Base-by-base conservation (phyloP, 768 basidiomycete genomes). In the Royoungia palumana region DNA sequence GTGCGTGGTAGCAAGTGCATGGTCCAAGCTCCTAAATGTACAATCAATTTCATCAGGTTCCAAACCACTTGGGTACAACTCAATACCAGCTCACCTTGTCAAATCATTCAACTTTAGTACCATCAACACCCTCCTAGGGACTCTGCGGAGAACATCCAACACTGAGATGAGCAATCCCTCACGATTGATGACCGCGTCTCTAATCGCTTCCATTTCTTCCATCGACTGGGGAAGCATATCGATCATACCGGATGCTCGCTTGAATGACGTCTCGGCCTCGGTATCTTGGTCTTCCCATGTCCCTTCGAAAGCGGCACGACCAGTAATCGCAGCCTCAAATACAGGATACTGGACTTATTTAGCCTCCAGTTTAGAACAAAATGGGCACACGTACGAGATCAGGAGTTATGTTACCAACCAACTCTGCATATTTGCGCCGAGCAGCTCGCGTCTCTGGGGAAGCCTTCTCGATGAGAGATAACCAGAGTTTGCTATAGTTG, bases 291-390 rank as follows among this genome's bases (percentile, higher is more conserved):
- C 65, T 16, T 75, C 73, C 73, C 76, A 79, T 6, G 79, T 73
- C 27, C 83, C 85, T 61, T 83, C 79, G 46, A 95, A 67, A 2
- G 81, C 82, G 16, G 89, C 83, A 35, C 93, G 80, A 5, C 83
- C 82, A 56, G 94, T 97, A 38, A 98, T 84, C 13, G 94, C 94
- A 19, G 92, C 90, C 67, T 97, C 93, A 53, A 98, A 94, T 11
- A 96, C 79, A 9, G 93, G 89, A 64, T 96, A 98, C 88, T 94
- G 60, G 0, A 45, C 19, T 40, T 44, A 25, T 41, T 47, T 20
- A 49, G 37, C 42, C 35, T 55, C n/a, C 35, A 42, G 17, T n/a
- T 43, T 34, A 24, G 13, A 19, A 9, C 7, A 41, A 34, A 28
- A 44, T 51, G 16, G 28, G 43, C 13, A 39, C 16, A 68, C 81